Evolutionary conservation across 331 rosid species (phyloP), one percentile per base, ranked within the genome.

Genomic region (Cucumis variabilis): DNA sequence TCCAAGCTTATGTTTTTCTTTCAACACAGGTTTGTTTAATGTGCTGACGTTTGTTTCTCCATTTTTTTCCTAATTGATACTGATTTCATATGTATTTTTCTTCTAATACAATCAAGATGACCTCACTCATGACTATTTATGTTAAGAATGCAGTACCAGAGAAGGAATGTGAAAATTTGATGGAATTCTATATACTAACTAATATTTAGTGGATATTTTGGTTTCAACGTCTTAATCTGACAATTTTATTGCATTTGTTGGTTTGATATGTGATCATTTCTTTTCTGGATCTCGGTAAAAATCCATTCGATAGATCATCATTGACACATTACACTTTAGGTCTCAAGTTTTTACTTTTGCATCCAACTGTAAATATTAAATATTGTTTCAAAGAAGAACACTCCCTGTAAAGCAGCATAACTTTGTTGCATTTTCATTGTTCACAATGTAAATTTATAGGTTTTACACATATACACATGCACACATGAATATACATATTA

Each of bases 1-100:
- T 11, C 68, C 69, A 80, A 80, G 69, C 65, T 80, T 46, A 12
- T 46, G 62, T 9, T 4, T 12, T 12, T n/a, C 44, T 33, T 75
- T 75, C 5, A 75, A 21, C 82, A 75, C 30, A 11, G 60, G 44
- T 25, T 24, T 78, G 66, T 78, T 24, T 50, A 78, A 24, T 28
- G 48, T 55, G 68, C 20, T 51, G 68, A 79, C 1, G 41, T 80
- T 55, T 30, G 53, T 30, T 82, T 76, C 62, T 48, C 82, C 20
- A 17, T 11, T 11, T 60, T 33, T 33, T 46, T 7, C 71, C 20
- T 60, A 60, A 20, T 13, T 82, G 85, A 82, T 82, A 60, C 8
- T 82, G 71, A 82, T 82, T 82, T 50, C 55, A 82, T 23, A 6
- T 60, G 48, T 30, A 10, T 30, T 46, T 50, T 80, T 60, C 85